These are phyloP conservation scores for Boeremia exigua DNA, from an alignment of 2,329 filamentous ascomycete species.

Conservation along the genomic window DNA sequence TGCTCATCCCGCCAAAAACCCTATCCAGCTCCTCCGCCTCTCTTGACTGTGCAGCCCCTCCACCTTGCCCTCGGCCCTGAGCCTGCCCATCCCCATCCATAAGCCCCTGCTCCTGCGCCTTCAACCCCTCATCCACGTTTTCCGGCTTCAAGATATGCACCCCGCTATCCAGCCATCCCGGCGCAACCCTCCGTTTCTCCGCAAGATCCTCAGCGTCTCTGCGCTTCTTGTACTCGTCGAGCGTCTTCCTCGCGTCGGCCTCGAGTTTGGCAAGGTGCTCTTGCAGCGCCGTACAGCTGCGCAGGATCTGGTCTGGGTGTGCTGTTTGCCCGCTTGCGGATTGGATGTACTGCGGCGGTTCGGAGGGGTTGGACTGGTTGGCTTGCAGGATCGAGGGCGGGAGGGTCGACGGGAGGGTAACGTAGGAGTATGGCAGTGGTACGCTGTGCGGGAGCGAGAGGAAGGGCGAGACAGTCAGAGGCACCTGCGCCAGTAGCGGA, in stretches of 20 bases:
- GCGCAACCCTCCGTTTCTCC: conserved; percentile 79
- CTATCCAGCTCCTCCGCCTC: conserved; percentile 65
- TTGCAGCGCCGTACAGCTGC: conserved; percentile 79
- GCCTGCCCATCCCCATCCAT: conserved; percentile 26
- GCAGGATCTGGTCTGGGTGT: conserved; percentile 81
- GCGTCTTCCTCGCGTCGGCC: conserved; percentile 69
- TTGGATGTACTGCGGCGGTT: conserved; percentile 81
- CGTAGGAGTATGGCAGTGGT: conserved; percentile 95
- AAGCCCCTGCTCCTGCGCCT: conserved; percentile 55
- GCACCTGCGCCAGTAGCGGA: conserved; percentile 88
- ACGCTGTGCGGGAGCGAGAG: conserved; percentile 87
- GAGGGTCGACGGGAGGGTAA: conserved; percentile 83
- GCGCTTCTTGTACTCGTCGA: conserved; percentile 73
- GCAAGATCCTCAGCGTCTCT: conserved; percentile 71
- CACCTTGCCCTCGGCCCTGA: conserved; percentile 9
- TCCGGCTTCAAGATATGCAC: conserved; percentile 70
- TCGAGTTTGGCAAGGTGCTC: conserved; percentile 75
- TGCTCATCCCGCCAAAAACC: conserved; percentile 71
- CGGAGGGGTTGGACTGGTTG: conserved; percentile 46
- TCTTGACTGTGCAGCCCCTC: conserved; percentile 47
- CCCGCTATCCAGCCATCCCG: conserved; percentile 79
- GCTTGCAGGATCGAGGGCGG: conserved; percentile 70
- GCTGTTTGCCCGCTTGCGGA: conserved; percentile 79
- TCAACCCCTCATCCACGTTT: conserved; percentile 55
- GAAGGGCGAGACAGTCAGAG: conserved; percentile 92